Evolutionary conservation across 2,329 filamentous ascomycete genomes (phyloP).

Genomic region (Metarhizium guizhouense): DNA sequence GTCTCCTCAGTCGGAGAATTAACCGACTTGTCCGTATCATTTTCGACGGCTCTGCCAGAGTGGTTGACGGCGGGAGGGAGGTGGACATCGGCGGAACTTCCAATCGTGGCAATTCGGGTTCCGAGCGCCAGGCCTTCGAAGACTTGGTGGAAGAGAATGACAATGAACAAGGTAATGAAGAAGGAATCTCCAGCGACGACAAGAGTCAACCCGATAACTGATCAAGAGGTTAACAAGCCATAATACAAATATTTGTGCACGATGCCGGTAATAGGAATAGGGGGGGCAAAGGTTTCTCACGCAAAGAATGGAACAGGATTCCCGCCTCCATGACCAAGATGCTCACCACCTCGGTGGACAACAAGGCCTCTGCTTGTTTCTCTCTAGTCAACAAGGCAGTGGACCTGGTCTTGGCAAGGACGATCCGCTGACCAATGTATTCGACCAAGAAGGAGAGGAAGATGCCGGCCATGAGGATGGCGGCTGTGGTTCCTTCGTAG

Average conservation of each 20-base stretch:
- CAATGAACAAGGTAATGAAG: slow-evolving; percentile 50
- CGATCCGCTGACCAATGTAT: slow-evolving; percentile 53
- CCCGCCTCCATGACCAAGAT: slow-evolving; percentile 65
- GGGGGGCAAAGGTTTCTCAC: slow-evolving; percentile 29
- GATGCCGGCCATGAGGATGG: slow-evolving; percentile 65
- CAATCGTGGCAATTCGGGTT: slow-evolving; percentile 56
- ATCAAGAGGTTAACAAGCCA: background rate
- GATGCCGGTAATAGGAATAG: background rate
- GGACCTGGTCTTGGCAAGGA: slow-evolving; percentile 28
- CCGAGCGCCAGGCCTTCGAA: slow-evolving; percentile 71
- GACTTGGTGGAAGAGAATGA: slow-evolving; percentile 71
- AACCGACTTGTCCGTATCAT: slow-evolving; percentile 18
- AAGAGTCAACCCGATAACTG: slow-evolving; percentile 55
- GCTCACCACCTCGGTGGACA: slow-evolving; percentile 42
- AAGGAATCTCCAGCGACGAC: slow-evolving; percentile 49
- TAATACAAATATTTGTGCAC: background rate
- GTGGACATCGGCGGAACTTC: slow-evolving; percentile 15
- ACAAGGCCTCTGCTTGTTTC: slow-evolving; percentile 15
- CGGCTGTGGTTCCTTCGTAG: slow-evolving; percentile 62
- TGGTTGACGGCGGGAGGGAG: slow-evolving; percentile 12
- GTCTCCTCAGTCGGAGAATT: slow-evolving; percentile 14
- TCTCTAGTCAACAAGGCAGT: slow-evolving; percentile 15
- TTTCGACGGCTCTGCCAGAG: background rate
- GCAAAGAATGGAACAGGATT: slow-evolving; percentile 65
- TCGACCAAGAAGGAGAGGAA: slow-evolving; percentile 67